Evolutionary conservation across 495 filamentous ascomycete genomes (phyloP).

Genomic region (Evansstolkia leycettana): DNA sequence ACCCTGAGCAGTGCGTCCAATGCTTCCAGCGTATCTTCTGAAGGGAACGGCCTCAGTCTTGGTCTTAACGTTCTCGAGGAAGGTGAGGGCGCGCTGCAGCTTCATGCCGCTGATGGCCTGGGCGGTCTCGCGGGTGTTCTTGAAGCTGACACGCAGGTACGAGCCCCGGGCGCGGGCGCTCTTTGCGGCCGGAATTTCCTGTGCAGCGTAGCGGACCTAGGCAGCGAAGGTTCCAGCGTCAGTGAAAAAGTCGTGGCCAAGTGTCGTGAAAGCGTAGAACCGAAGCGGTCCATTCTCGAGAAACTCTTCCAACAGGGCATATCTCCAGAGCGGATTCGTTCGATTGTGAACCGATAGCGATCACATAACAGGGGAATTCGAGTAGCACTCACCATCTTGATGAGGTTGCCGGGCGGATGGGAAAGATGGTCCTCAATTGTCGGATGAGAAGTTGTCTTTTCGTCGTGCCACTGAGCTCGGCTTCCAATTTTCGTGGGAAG

Average conservation of each 20-base stretch:
- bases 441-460: slow-evolving; percentile 35
- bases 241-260: slow-evolving; percentile 19
- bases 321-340: too few species aligned
- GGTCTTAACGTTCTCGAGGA: slow-evolving; percentile 91
- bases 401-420: slow-evolving; percentile 32
- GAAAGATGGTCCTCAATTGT: slow-evolving; percentile 36
- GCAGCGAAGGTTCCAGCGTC: slow-evolving; percentile 7
- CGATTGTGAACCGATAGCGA: too few species aligned
- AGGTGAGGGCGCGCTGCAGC: slow-evolving; percentile 81
- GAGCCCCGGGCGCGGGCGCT: slow-evolving; percentile 93
- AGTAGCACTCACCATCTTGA: slow-evolving; percentile 42
- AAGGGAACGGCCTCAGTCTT: slow-evolving; percentile 96
- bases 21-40: slow-evolving; percentile 89
- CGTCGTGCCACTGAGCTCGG: slow-evolving; percentile 26
- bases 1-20: slow-evolving; percentile 92
- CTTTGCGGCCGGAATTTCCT: slow-evolving; percentile 76
- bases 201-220: slow-evolving; percentile 96
- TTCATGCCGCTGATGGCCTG: slow-evolving; percentile 99
- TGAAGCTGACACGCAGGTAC: slow-evolving; percentile 98
- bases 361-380: not conserved
- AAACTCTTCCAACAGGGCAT: too few species aligned
- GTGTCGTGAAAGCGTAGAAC: too few species aligned
- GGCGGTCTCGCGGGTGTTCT: slow-evolving; percentile 99
- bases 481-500: slow-evolving; percentile 14
- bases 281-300: too few species aligned